Evolutionary conservation across 352 stramenopile genomes (phyloP), one percentile per base, ranked within the genome.

Genomic region (Globisporangium heterothallicum): DNA sequence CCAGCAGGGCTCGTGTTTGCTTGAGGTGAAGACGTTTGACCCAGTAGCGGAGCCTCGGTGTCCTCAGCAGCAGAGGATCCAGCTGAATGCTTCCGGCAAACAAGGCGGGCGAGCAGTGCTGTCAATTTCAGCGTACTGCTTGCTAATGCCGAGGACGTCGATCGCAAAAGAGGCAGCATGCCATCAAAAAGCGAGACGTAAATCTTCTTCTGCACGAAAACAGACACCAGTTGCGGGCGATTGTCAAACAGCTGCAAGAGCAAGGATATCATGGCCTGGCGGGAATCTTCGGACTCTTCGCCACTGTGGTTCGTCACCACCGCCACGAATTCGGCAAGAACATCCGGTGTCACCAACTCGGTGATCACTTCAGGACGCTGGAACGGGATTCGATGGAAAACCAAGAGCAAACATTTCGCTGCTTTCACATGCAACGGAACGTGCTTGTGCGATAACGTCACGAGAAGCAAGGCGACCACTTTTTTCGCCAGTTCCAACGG

Each of bases 161-260:
- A 75, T 25, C 65, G 62, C 24, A 87, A 45, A 26, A 85, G 44
- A 47, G 48, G 49, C 51, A 74, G 22, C 14, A 92, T 68, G 5
- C 64, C 73, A 54, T 72, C 62, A 38, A 92, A 82, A 10, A 90
- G 59, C 0, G 74, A 57, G 7, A 51, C 24, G 48, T 92, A 90
- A 32, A 92, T 74, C 18, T 66, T 66, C 19, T 87, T 56, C 19
- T 67, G 58, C 21, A 90, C 59, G 44, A 90, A 82, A 18, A 80
- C 42, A 22, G 66, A 68, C 7, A 94, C 64, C 27, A 92, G 38
- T 40, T 71, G 59, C 4, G 63, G 53, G 6, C 65, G 63, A 36
- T 69, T 78, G 52, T 89, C 80, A 45, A 94, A 78, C 29, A 94
- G 62, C 56, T 87, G 59, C 6, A 84, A 61, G 26, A 94, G 42